phyloP scores from a whole-genome alignment of 2,329 filamentous ascomycete genomes.

The Diaporthe sp. region DNA sequence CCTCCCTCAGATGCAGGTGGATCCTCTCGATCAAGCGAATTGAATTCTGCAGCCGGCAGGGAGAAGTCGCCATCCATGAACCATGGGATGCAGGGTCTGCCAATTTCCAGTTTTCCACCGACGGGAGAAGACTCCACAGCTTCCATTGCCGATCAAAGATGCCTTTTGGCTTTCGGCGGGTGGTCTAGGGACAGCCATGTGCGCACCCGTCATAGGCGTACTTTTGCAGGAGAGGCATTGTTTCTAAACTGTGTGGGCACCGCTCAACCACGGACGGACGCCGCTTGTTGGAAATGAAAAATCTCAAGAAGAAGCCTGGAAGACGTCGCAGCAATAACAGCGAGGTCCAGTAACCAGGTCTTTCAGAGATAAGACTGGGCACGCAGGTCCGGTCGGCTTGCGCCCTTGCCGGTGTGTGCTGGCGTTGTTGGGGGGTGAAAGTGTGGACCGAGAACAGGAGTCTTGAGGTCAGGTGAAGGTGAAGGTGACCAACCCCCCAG shows the following conservation, averaged over 20 bases:
- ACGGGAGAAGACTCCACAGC: conserved; percentile 34
- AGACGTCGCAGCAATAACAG: neutral
- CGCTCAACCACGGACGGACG: neutral
- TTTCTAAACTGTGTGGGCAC: conserved; percentile 20
- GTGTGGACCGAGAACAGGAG: conserved; percentile 25
- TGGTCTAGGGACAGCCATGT: conserved; percentile 26
- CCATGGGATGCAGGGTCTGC: conserved; percentile 34
- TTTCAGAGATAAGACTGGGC: neutral
- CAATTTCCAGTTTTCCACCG: conserved; percentile 37
- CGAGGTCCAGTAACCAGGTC: neutral
- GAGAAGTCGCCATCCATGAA: conserved; percentile 32
- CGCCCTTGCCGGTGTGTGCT: conserved; percentile 21
- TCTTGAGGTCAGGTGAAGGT: conserved; percentile 37
- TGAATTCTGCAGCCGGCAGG: conserved; percentile 37
- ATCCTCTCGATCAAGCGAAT: conserved; percentile 33
- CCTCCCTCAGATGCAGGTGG: conserved; percentile 34
- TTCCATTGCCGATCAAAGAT: conserved; percentile 37
- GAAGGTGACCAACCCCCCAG: conserved; percentile 19
- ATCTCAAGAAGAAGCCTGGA: neutral
- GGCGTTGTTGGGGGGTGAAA: neutral
- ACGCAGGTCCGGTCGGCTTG: neutral
- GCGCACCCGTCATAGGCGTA: conserved; percentile 8
- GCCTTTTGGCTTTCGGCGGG: conserved; percentile 27
- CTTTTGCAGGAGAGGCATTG: conserved; percentile 4
- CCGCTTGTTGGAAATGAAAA: conserved; percentile 14